Base-by-base conservation (phyloP, 306 rosid genomes). In the Phaseolus lunatus region DNA sequence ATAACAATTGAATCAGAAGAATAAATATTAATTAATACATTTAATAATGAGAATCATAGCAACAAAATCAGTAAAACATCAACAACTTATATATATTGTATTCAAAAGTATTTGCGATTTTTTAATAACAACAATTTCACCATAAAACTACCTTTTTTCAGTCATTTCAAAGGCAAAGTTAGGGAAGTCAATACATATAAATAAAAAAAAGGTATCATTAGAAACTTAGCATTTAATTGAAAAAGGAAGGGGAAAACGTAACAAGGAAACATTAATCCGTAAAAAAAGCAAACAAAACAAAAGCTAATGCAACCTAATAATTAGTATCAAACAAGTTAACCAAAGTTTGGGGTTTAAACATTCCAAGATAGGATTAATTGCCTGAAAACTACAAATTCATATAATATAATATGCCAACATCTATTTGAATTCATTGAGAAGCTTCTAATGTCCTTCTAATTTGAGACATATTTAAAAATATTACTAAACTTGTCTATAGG, bases 401-500 rank as follows among this genome's bases (percentile, higher is more conserved):
- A 39, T 39, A 18, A 7, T 50, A 18, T 18, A 50, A 49, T 9
- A 18, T 49, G 22, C 8, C 56, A 49, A 16, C 23, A 49, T 49
- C 20, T 49, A n/a, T n/a, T 49, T 49, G 22, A 49, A 49, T 49
- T 19, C 58, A 19, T 23, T 2, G 58, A 52, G 24, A 52, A 18
- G 58, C 4, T 52, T 6, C 12, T 20, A n/a, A 5, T 52, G 24
- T 52, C 58, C 13, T 52, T 52, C 24, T 52, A 8, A 52, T 52
- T 52, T 2, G 9, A 18, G 58, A 52, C 24, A 52, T 19, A 94
- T 85, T 90, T 94, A 85, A 84, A 10, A 94, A 88, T 84, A 90
- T 93, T 76, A 90, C 92, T 82, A 92, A 87, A 87, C 89, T 90
- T 82, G 97, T 94, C 72, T 93, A 87, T 78, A 88, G 87, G 80